Evolutionary conservation across 192 early-diverging fungal species (phyloP).

Genomic region (Piromyces finnis): DNA sequence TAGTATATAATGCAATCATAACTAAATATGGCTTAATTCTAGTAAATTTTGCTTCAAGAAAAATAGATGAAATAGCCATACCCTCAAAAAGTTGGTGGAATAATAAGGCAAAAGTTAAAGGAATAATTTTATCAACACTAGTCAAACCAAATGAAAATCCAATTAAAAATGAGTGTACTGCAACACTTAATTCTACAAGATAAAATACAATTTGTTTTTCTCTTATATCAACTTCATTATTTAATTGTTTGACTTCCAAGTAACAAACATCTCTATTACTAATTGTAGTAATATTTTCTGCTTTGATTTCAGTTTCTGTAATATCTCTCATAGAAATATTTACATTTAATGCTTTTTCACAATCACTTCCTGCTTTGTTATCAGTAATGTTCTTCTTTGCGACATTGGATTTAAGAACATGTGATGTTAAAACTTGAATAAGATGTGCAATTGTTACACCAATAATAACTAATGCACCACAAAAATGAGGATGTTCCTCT

Average conservation of each 20-base stretch:
- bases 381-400: background rate
- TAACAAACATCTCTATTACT: background rate
- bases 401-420: background rate
- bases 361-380: background rate
- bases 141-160: conserved; percentile 49
- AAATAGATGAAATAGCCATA: conserved; percentile 25
- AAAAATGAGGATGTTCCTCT: background rate
- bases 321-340: background rate
- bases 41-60: conserved; percentile 27
- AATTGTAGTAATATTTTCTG: background rate
- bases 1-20: conserved; percentile 25
- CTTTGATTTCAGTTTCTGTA: background rate
- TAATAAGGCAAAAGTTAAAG: conserved; percentile 42
- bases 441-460: background rate
- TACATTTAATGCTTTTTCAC: background rate
- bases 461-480: background rate
- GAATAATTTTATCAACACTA: conserved; percentile 25
- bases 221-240: background rate
- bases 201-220: conserved; percentile 8
- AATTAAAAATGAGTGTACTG: conserved; percentile 57
- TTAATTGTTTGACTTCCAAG: background rate
- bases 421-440: background rate
- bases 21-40: conserved; percentile 14
- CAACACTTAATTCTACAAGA: conserved; percentile 59
- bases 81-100: conserved; percentile 69